Conservation (phyloP, 1,284 basidiomycete species). For the Cutaneotrichosporon sp. region DNA sequence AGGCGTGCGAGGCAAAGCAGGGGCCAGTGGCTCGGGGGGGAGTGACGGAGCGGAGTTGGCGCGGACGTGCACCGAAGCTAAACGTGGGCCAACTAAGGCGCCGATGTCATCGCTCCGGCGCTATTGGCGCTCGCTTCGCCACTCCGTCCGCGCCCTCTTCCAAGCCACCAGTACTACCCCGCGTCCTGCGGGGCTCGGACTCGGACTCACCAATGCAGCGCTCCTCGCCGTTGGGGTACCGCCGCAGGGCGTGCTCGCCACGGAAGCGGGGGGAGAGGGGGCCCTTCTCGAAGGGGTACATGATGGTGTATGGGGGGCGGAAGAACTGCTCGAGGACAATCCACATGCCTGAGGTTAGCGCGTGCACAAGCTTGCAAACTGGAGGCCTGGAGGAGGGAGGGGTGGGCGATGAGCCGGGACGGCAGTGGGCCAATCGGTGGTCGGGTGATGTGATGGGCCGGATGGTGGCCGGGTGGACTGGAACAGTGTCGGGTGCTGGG, state of each 20-base stretch:
- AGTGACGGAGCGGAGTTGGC: background rate
- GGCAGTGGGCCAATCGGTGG: background rate
- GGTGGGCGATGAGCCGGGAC: no score
- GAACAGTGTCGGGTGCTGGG: no score
- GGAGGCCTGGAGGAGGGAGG: background rate
- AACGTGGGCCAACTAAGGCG: background rate
- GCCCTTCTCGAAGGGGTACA: slow-evolving; percentile 87
- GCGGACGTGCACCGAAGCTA: background rate
- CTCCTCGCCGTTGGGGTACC: slow-evolving; percentile 98
- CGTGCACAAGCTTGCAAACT: no score
- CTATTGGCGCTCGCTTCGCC: background rate
- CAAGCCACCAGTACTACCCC: background rate
- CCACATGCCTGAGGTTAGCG: slow-evolving; percentile 79
- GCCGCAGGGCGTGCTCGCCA: slow-evolving; percentile 96
- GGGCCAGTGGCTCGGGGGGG: background rate
- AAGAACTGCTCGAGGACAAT: slow-evolving; percentile 98
- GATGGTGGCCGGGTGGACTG: background rate
- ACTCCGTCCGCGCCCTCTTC: background rate
- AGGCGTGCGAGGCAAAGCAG: background rate
- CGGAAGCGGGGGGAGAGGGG: slow-evolving; percentile 97
- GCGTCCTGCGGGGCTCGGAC: no score
- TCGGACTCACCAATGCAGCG: slow-evolving; percentile 83
- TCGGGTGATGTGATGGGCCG: background rate
- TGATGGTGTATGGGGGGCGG: slow-evolving; percentile 97
- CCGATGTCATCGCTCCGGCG: background rate